Evolutionary conservation across 2,329 filamentous ascomycete species (phyloP), one percentile per base, ranked within the genome.

Genomic region (Ceratocystis albifundus): DNA sequence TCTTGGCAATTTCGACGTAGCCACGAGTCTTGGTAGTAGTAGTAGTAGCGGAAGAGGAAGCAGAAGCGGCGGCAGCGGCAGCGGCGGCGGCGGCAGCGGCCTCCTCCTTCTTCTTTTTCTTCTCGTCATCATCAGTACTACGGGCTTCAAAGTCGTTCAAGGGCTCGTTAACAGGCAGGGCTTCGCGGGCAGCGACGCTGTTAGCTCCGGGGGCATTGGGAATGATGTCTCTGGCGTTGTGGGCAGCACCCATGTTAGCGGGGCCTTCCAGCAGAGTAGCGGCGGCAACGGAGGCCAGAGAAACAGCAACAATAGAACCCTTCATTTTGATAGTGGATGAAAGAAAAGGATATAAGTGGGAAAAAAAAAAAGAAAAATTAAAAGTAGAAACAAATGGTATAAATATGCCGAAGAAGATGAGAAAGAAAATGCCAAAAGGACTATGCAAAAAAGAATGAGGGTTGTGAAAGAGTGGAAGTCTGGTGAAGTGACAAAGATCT

Each of bases 281-380:
- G 30, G 65, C 44, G 59, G 66, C 66, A 64, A 68, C 65, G 25
- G 66, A 63, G 66, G 66, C 66, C 66, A 68, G 48, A 50, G 66
- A 68, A 46, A 68, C 45, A 65, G 66, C 65, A 32, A 66, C 62
- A 20, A 68, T 22, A 65, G 66, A 68, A 36, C 66, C 66, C 66
- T 68, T 68, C 66, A 68, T 68, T 46, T 55, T 68, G 59, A 63
- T 22, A 28, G 25, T 30, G 3, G 46, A 22, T 50, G n/a, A 36
- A 36, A 4, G 46, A 1, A 28, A 20, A 20, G 22, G 50, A 50
- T 59, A n/a, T n/a, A n/a, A n/a, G n/a, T n/a, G n/a, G 41, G 59
- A 63, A 59, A 65, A 57, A 57, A 17, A 2, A n/a, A 48, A 62
- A 57, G 61, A 59, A 65, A 57, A 57, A 17, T 5, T 28, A 48